Conservation (phyloP, 1,284 basidiomycete species). For the Apiotrichum porosum region DNA sequence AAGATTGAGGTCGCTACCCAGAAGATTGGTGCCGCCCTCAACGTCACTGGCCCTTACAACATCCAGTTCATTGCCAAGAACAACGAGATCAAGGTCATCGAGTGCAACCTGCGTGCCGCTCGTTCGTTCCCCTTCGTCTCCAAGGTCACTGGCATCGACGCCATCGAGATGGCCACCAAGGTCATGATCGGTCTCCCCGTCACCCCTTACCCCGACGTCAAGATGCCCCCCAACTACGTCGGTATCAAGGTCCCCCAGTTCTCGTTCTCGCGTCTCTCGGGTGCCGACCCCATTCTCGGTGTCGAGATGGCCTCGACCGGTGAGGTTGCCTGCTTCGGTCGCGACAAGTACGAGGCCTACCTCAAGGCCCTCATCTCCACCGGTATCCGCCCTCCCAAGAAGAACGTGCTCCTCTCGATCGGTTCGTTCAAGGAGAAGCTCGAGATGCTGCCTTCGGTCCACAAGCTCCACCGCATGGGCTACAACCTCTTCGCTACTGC, state of each 20-base stretch:
- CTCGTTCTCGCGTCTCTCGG: slow-evolving; percentile 90
- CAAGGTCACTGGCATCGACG: slow-evolving; percentile 95
- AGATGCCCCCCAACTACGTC: slow-evolving; percentile 85
- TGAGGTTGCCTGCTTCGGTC: slow-evolving; percentile 97
- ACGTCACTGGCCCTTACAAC: slow-evolving; percentile 98
- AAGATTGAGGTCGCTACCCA: slow-evolving; percentile 94
- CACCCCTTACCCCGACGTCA: slow-evolving; percentile 81
- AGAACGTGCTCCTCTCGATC: slow-evolving; percentile 44
- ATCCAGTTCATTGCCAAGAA: slow-evolving; percentile 99
- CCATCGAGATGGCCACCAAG: slow-evolving; percentile 97
- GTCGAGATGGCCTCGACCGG: slow-evolving; percentile 99
- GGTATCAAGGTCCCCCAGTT: slow-evolving; percentile 99
- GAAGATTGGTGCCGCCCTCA: slow-evolving; percentile 96
- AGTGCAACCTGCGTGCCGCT: slow-evolving; percentile 96
- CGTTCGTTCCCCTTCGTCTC: slow-evolving; percentile 99
- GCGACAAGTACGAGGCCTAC: slow-evolving; percentile 97
- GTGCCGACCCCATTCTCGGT: slow-evolving; percentile 96
- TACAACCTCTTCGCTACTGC: slow-evolving; percentile 97
- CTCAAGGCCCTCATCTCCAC: slow-evolving; percentile 95
- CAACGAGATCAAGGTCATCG: slow-evolving; percentile 99
- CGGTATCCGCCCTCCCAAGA: slow-evolving; percentile 84
- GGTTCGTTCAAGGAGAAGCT: slow-evolving; percentile 98
- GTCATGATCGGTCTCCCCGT: slow-evolving; percentile 92
- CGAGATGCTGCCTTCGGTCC: slow-evolving; percentile 92
- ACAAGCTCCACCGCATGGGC: slow-evolving; percentile 88